Evolutionary conservation across 768 basidiomycete species (phyloP).

Genomic region (Lactarius evosmus): DNA sequence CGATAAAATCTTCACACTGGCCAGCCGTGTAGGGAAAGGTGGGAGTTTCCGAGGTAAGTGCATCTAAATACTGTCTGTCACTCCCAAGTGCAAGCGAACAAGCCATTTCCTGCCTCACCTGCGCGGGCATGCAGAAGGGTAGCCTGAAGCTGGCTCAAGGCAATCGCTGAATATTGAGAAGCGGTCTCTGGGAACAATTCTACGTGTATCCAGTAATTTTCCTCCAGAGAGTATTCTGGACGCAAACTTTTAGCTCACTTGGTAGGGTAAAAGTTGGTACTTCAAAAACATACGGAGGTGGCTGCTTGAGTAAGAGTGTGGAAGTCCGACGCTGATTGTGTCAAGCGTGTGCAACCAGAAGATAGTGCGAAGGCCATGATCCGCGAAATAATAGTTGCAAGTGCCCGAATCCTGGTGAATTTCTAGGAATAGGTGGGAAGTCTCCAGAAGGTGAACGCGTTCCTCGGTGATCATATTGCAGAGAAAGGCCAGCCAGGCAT

Average conservation of each 20-base stretch:
- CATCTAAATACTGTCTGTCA: background rate
- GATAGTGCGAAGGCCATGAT: slow-evolving; percentile 12
- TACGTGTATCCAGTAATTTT: background rate
- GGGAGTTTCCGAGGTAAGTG: slow-evolving; percentile 1
- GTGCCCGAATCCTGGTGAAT: background rate
- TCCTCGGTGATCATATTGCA: background rate
- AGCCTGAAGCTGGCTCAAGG: background rate
- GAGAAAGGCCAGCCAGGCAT: background rate
- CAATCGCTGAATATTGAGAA: background rate
- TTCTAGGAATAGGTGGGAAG: slow-evolving; percentile 18
- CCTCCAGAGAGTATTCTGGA: slow-evolving; percentile 4
- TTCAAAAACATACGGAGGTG: slow-evolving; percentile 12
- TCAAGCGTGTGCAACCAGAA: slow-evolving; percentile 10
- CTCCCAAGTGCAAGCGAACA: background rate
- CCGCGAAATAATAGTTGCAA: slow-evolving; percentile 17
- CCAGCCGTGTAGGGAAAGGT: background rate
- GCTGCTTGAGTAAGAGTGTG: background rate
- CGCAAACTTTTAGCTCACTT: background rate
- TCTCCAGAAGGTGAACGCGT: background rate
- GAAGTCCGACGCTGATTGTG: background rate
- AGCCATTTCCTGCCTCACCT: background rate
- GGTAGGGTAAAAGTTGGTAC: background rate
- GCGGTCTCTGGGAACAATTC: background rate
- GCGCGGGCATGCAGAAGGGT: background rate
- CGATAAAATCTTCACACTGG: background rate